phyloP scores from a whole-genome alignment of 345 rosid genomes.

The Populus simonii region DNA sequence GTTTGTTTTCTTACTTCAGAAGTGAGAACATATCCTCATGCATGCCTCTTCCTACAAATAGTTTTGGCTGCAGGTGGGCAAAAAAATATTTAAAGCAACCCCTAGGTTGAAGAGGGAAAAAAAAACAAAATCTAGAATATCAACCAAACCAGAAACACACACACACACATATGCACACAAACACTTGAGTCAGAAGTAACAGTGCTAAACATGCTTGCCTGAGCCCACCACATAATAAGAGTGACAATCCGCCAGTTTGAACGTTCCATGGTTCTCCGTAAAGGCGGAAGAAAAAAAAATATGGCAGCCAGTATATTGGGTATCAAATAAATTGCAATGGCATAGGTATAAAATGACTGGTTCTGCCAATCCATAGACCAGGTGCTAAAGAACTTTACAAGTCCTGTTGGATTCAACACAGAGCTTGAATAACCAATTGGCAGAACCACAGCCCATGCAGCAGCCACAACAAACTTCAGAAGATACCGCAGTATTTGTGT shows the following conservation, averaged over 20 bases:
- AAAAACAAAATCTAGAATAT: neutral
- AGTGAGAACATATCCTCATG: conserved; percentile 86
- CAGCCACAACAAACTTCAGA: conserved; percentile 72
- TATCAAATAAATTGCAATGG: conserved; percentile 71
- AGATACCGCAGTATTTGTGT: conserved; percentile 77
- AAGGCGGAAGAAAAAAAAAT: conserved; percentile 68
- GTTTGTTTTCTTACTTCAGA: conserved; percentile 58
- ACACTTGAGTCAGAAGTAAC: neutral
- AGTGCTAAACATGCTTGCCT: conserved; percentile 48
- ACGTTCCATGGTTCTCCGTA: conserved; percentile 77
- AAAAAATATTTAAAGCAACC: neutral
- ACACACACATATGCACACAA: neutral
- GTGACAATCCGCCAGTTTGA: conserved; percentile 76
- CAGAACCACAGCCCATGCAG: conserved; percentile 77
- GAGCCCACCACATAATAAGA: conserved; percentile 97
- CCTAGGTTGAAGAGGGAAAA: conserved; percentile 3
- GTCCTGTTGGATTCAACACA: conserved; percentile 70
- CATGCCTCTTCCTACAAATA: conserved; percentile 96
- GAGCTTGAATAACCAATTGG: conserved; percentile 73
- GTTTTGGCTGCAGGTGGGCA: conserved; percentile 64
- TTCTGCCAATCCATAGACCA: conserved; percentile 64
- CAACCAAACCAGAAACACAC: neutral
- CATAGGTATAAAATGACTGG: conserved; percentile 63
- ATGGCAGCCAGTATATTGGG: conserved; percentile 73
- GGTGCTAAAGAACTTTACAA: conserved; percentile 59